phyloP scores from a whole-genome alignment of 2,329 filamentous ascomycete species.

The Tympanopsis confertula region DNA sequence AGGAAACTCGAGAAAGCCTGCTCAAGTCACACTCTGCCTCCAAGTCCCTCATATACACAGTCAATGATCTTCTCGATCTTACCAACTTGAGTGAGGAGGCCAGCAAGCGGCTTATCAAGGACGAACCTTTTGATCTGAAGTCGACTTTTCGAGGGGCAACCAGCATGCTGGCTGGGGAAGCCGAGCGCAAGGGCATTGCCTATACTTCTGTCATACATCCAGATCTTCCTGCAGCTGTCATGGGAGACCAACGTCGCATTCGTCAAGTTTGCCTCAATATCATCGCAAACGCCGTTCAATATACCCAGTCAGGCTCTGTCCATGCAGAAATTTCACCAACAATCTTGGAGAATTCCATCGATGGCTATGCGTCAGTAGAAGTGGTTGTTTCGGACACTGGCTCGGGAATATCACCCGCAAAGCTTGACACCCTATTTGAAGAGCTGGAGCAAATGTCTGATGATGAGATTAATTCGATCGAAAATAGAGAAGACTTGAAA shows the following conservation, averaged over 20 bases:
- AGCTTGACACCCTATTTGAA: conserved; percentile 42
- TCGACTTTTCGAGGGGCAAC: conserved; percentile 65
- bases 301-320: conserved; percentile 58
- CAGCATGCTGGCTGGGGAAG: conserved; percentile 62
- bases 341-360: conserved; percentile 37
- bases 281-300: conserved; percentile 72
- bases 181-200: conserved; percentile 60
- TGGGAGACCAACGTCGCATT: conserved; percentile 71
- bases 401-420: conserved; percentile 51
- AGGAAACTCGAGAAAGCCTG: conserved; percentile 75
- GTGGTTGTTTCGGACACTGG: conserved; percentile 69
- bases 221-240: conserved; percentile 57
- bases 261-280: conserved; percentile 75
- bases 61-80: conserved; percentile 80
- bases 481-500: conserved; percentile 12
- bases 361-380: conserved; percentile 54
- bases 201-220: conserved; percentile 60
- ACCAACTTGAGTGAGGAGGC: conserved; percentile 81
- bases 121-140: conserved; percentile 66
- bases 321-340: conserved; percentile 59
- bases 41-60: conserved; percentile 84
- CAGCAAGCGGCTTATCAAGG: conserved; percentile 66
- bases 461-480: conserved; percentile 9
- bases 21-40: conserved; percentile 79
- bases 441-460: conserved; percentile 46